Conservation (phyloP, 805 yeast genomes). For the Starmera amethionina region DNA sequence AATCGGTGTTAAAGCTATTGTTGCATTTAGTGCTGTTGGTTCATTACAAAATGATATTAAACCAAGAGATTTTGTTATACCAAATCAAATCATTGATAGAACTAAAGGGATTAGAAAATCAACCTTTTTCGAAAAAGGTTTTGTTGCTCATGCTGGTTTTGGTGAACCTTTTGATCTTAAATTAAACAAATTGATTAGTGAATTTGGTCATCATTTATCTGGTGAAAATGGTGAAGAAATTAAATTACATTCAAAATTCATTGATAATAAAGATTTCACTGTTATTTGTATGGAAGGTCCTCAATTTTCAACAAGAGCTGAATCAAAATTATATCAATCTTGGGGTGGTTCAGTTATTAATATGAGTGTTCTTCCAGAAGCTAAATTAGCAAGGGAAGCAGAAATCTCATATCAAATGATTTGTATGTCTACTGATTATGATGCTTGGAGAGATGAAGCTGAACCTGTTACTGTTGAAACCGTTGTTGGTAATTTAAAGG, state of each 20-base stretch:
- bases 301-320: slow-evolving; percentile 94
- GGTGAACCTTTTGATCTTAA: slow-evolving; percentile 91
- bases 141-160: slow-evolving; percentile 95
- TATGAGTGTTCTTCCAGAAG: slow-evolving; percentile 97
- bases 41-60: slow-evolving; percentile 80
- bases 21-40: slow-evolving; percentile 95
- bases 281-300: slow-evolving; percentile 99
- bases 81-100: slow-evolving; percentile 92
- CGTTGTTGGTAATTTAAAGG: slow-evolving; percentile 81
- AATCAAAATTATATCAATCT: slow-evolving; percentile 71
- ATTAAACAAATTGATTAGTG: slow-evolving; percentile 55
- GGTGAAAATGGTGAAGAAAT: slow-evolving; percentile 27
- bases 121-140: slow-evolving; percentile 76
- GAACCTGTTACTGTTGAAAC: slow-evolving; percentile 98
- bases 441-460: slow-evolving; percentile 93
- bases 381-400: slow-evolving; percentile 94
- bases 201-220: slow-evolving; percentile 45
- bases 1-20: slow-evolving; percentile 76
- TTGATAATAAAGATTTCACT: slow-evolving; percentile 64
- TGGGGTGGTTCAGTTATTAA: slow-evolving; percentile 95
- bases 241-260: slow-evolving; percentile 54
- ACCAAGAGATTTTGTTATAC: slow-evolving; percentile 95
- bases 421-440: slow-evolving; percentile 98
- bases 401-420: slow-evolving; percentile 96
- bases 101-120: slow-evolving; percentile 91